Conservation (phyloP, 352 stramenopile genomes). For the Thraustochytrium sp. region DNA sequence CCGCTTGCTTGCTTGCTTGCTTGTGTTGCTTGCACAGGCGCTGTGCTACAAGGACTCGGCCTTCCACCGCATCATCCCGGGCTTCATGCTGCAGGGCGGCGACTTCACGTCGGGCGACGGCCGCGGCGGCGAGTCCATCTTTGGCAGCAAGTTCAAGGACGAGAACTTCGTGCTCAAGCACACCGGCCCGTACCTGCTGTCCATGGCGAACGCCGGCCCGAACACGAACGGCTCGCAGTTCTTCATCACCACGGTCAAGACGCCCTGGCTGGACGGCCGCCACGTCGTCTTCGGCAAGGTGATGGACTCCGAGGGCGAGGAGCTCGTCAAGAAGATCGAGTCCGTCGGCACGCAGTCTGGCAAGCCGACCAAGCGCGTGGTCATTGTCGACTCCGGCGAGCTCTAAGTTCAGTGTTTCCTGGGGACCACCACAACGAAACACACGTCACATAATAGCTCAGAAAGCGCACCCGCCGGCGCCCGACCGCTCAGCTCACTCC, state of each 20-base stretch:
- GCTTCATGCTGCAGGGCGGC: conserved; percentile 84
- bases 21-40: conserved; percentile 48
- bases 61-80: conserved; percentile 95
- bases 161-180: conserved; percentile 93
- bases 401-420: conserved; percentile 8
- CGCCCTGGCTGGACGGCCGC: conserved; percentile 79
- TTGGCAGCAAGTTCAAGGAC: conserved; percentile 88
- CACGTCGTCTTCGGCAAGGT: conserved; percentile 92
- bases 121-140: conserved; percentile 89
- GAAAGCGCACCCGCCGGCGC: no score
- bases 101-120: conserved; percentile 80
- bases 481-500: no score
- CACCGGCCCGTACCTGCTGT: conserved; percentile 79
- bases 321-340: conserved; percentile 97
- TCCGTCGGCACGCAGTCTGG: conserved; percentile 83
- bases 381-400: conserved; percentile 88
- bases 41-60: conserved; percentile 90
- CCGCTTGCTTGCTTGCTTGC: not conserved
- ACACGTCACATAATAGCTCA: no score
- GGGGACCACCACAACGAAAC: no score
- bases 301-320: conserved; percentile 63
- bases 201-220: conserved; percentile 91
- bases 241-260: conserved; percentile 89
- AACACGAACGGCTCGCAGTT: conserved; percentile 97
- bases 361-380: conserved; percentile 74